These are phyloP conservation scores for Epithele typhae DNA, from an alignment of 768 basidiomycete species.

Conservation along the genomic window DNA sequence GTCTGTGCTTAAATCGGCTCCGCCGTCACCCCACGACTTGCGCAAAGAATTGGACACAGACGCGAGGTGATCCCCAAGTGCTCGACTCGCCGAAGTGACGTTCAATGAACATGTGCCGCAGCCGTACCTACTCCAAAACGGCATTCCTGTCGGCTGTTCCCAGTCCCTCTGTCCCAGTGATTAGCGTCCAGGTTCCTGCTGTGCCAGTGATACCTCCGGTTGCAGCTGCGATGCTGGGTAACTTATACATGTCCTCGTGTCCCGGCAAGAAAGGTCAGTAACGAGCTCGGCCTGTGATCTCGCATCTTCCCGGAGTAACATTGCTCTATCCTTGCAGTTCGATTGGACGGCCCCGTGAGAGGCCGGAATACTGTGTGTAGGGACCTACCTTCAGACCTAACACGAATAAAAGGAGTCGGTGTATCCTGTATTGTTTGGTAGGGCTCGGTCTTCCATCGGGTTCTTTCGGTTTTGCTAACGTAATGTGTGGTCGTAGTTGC, in stretches of 20 bases:
- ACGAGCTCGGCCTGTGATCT: no score
- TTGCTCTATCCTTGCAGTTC: slow-evolving; percentile 37
- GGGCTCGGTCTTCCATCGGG: no score
- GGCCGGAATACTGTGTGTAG: slow-evolving; percentile 82
- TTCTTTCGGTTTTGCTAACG: no score
- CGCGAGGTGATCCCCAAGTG: no score
- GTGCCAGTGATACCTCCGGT: slow-evolving; percentile 3
- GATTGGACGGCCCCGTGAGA: slow-evolving; percentile 68
- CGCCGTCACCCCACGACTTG: no score
- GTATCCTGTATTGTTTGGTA: slow-evolving; percentile 84
- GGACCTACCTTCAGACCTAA: slow-evolving; percentile 73
- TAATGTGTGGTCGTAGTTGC: slow-evolving; percentile 64
- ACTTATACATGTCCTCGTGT: slow-evolving; percentile 85
- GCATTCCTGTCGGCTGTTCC: no score
- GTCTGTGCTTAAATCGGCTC: no score
- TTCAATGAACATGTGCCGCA: no score
- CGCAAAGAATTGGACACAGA: no score
- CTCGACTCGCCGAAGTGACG: no score
- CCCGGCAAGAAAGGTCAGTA: slow-evolving; percentile 86
- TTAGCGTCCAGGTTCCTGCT: neutral
- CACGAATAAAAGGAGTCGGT: slow-evolving; percentile 66
- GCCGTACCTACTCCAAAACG: no score
- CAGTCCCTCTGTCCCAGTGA: neutral
- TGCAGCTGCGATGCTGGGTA: slow-evolving; percentile 51
- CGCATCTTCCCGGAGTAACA: no score